A percentile compares a stretch with the other conserved stretches of the same genome.
Conservation (phyloP, 768 basidiomycete genomes). For the Termitomyces sp. region DNA sequence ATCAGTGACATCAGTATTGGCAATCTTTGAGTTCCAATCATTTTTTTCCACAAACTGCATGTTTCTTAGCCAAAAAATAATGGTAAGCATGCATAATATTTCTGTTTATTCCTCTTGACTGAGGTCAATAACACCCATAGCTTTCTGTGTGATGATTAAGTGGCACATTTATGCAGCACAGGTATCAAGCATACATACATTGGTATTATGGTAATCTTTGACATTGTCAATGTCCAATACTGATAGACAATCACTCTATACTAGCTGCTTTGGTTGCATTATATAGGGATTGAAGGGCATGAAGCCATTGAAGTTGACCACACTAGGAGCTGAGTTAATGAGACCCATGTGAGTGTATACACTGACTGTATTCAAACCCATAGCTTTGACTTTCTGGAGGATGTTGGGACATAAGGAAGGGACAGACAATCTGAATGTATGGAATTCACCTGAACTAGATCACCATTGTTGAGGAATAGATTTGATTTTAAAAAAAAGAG, state of each 20-base stretch:
- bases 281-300: conserved; percentile 68
- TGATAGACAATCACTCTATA: conserved; percentile 83
- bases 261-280: conserved; percentile 74
- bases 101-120: conserved; percentile 79
- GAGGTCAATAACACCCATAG: conserved; percentile 94
- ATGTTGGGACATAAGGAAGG: conserved; percentile 81
- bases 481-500: neutral
- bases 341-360: conserved; percentile 82
- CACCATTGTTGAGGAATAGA: neutral
- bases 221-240: conserved; percentile 90
- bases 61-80: conserved; percentile 95
- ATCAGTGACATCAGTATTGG: conserved; percentile 87
- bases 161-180: conserved; percentile 33
- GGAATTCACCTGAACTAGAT: conserved; percentile 78
- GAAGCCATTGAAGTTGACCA: conserved; percentile 72
- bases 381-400: conserved; percentile 77
- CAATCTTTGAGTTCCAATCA: conserved; percentile 80
- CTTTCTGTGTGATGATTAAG: conserved; percentile 50
- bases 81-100: conserved; percentile 91
- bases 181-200: conserved; percentile 31
- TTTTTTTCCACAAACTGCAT: conserved; percentile 87
- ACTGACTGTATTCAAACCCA: conserved; percentile 75
- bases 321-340: conserved; percentile 69
- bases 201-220: conserved; percentile 83
- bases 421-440: conserved; percentile 78